phyloP scores from a whole-genome alignment of 75 land plant genomes.

The Ceratopteris richardii region DNA sequence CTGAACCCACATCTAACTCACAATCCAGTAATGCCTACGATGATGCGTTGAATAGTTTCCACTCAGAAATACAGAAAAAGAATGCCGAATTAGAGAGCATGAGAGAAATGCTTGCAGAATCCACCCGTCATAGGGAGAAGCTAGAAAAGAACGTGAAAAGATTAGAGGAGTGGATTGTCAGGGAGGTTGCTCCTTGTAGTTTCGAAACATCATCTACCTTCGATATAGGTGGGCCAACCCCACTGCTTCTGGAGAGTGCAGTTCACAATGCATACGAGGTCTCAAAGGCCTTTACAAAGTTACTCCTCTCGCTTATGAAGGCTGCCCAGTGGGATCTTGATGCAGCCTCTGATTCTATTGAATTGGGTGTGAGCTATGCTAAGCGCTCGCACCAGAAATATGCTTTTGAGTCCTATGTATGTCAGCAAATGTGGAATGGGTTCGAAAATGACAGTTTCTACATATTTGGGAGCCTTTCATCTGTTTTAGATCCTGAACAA shows the following conservation, averaged over 20 bases:
- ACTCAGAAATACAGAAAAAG: constrained; percentile 54
- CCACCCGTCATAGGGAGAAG: constrained; percentile 30
- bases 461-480: too few species aligned
- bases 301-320: constrained; percentile 76
- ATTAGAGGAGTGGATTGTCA: not conserved
- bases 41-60: constrained; percentile 65
- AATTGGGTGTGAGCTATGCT: constrained; percentile 49
- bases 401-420: constrained; percentile 80
- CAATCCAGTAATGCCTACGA: constrained; percentile 30
- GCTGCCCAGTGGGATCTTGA: constrained; percentile 87
- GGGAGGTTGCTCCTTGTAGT: not conserved
- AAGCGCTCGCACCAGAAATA: constrained; percentile 71
- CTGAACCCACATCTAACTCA: too few species aligned
- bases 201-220: not conserved
- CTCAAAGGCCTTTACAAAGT: constrained; percentile 68
- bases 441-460: constrained; percentile 33
- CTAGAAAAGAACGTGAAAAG: constrained; percentile 45
- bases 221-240: constrained; percentile 10
- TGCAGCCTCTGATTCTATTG: constrained; percentile 72
- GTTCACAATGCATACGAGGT: constrained; percentile 50
- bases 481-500: too few species aligned
- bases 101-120: constrained; percentile 42
- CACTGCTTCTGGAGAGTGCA: constrained; percentile 39
- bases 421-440: constrained; percentile 65
- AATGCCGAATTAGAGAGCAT: constrained; percentile 52